Evolutionary conservation across 177 flowering plant genomes (phyloP).

Genomic region (Vitis hybrid): DNA sequence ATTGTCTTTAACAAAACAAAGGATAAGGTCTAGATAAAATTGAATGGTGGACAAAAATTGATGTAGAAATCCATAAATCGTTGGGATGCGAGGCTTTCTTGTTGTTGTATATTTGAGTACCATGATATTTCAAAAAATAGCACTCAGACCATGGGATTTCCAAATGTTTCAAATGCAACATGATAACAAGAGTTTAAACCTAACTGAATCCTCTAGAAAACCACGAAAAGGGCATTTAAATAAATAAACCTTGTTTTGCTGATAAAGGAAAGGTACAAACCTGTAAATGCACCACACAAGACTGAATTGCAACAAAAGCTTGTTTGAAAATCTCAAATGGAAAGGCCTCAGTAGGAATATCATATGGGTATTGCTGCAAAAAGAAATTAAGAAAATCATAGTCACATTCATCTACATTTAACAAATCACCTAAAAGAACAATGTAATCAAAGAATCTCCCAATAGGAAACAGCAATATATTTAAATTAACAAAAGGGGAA

Average conservation of each 20-base stretch:
- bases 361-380: constrained; percentile 98
- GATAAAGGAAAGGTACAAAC: constrained; percentile 27
- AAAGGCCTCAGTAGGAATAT: constrained; percentile 98
- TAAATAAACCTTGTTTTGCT: background rate
- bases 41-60: too few species aligned
- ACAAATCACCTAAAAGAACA: constrained; percentile 1
- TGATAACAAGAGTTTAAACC: background rate
- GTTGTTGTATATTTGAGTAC: background rate
- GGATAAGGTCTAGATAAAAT: too few species aligned
- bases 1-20: too few species aligned
- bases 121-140: background rate
- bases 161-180: background rate
- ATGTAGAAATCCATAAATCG: too few species aligned
- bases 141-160: background rate
- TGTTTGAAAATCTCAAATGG: constrained; percentile 96
- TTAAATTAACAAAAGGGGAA: background rate
- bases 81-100: too few species aligned
- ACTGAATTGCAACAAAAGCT: constrained; percentile 99
- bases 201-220: background rate
- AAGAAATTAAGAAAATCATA: constrained; percentile 8
- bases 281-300: constrained; percentile 99
- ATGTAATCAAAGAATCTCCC: too few species aligned
- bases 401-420: background rate
- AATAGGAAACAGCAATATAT: background rate
- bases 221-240: background rate